A percentile compares a stretch with the other conserved stretches of the same genome.
phyloP scores from a whole-genome alignment of 2,329 filamentous ascomycete genomes.

The Penicillium polonicum region DNA sequence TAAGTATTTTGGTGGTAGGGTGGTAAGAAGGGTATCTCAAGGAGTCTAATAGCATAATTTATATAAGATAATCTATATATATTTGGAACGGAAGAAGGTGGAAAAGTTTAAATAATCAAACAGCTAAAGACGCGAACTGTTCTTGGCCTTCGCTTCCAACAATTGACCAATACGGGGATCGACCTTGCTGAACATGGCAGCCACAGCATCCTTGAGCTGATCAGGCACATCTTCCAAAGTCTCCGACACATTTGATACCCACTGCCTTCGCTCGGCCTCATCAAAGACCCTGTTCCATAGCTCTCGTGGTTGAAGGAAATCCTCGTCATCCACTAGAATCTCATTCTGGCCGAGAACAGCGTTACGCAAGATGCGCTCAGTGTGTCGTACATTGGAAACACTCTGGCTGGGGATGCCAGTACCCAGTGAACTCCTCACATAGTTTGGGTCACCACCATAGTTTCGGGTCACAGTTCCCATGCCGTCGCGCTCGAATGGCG shows the following conservation, averaged over 20 bases:
- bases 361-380: conserved; percentile 21
- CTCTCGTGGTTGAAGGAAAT: conserved; percentile 32
- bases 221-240: conserved; percentile 25
- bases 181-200: conserved; percentile 14
- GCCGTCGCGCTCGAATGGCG: conserved; percentile 53
- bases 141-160: conserved; percentile 7
- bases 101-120: background rate
- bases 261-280: conserved; percentile 22
- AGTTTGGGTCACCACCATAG: conserved; percentile 61
- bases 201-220: conserved; percentile 18
- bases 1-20: no score
- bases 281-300: conserved; percentile 33
- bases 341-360: conserved; percentile 26
- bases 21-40: no score
- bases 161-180: conserved; percentile 16
- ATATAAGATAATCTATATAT: no score
- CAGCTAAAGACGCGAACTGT: background rate
- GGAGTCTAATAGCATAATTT: no score
- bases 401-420: conserved; percentile 18
- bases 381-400: conserved; percentile 24
- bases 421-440: conserved; percentile 37
- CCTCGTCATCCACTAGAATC: conserved; percentile 28
- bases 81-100: no score
- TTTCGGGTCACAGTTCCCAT: conserved; percentile 47
- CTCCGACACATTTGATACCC: conserved; percentile 24